phyloP scores from a whole-genome alignment of 2,329 filamentous ascomycete genomes.

The Colletotrichum musae region DNA sequence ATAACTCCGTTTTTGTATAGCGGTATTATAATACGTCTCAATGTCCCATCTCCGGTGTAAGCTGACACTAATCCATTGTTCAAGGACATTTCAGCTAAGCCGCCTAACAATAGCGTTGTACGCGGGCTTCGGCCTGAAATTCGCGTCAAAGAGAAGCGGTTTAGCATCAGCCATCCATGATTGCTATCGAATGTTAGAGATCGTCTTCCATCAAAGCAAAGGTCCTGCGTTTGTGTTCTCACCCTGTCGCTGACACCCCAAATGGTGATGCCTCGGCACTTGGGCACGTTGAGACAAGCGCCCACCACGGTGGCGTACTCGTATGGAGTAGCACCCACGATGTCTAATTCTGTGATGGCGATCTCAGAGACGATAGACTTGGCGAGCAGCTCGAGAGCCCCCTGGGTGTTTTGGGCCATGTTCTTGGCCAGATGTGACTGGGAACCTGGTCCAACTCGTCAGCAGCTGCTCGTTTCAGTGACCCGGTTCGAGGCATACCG shows the following conservation, averaged over 20 bases:
- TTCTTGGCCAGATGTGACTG: conserved; percentile 68
- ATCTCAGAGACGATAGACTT: conserved; percentile 66
- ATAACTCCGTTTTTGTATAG: too few species aligned
- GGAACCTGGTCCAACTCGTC: conserved; percentile 50
- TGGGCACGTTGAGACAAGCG: conserved; percentile 69
- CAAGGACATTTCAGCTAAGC: conserved; percentile 41
- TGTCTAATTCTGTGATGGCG: conserved; percentile 79
- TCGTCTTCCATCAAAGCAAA: background rate
- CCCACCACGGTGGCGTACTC: conserved; percentile 72
- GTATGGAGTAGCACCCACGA: conserved; percentile 66
- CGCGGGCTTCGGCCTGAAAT: conserved; percentile 65
- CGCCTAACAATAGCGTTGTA: conserved; percentile 62
- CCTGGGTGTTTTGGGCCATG: conserved; percentile 59
- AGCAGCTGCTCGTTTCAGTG: background rate
- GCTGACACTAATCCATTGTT: too few species aligned
- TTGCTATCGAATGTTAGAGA: conserved; percentile 51
- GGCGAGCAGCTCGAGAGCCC: conserved; percentile 67
- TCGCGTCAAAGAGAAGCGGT: conserved; percentile 68
- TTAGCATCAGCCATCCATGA: conserved; percentile 64
- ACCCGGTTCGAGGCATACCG: conserved; percentile 45
- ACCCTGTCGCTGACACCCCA: conserved; percentile 68
- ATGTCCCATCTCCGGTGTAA: too few species aligned
- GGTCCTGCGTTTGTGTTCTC: conserved; percentile 37
- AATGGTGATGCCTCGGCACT: conserved; percentile 77
- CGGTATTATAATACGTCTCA: too few species aligned